Conservation (phyloP, 2,329 filamentous ascomycete species). For the Sporothrix phasma region DNA sequence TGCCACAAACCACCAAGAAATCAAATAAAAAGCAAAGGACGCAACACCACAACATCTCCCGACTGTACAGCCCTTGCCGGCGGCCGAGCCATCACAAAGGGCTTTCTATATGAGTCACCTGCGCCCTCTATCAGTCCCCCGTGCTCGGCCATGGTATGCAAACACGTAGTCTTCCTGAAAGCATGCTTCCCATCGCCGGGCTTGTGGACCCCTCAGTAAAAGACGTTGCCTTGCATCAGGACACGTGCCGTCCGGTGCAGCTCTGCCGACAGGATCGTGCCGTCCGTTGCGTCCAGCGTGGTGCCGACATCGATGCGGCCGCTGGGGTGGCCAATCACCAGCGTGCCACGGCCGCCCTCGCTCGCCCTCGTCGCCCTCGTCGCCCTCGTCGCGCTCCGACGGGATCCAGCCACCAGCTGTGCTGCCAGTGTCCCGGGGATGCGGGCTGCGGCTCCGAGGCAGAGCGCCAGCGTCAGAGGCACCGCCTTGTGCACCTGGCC, state of each 20-base stretch:
- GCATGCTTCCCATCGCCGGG: too few species aligned
- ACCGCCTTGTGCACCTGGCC: slow-evolving; percentile 36
- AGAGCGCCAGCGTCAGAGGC: slow-evolving; percentile 33
- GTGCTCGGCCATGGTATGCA: too few species aligned
- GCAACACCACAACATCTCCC: too few species aligned
- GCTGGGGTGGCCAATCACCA: slow-evolving; percentile 36
- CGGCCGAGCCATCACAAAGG: too few species aligned
- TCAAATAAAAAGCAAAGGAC: too few species aligned
- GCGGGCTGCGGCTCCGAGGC: slow-evolving; percentile 31
- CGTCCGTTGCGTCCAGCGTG: slow-evolving; percentile 26
- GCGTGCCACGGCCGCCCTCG: not conserved
- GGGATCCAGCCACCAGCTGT: slow-evolving; percentile 21
- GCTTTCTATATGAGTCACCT: too few species aligned
- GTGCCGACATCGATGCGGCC: slow-evolving; percentile 38
- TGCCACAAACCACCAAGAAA: too few species aligned
- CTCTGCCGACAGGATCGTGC: slow-evolving; percentile 34
- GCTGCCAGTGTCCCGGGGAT: slow-evolving; percentile 34
- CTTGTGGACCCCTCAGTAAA: slow-evolving; percentile 26
- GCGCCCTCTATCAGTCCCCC: too few species aligned
- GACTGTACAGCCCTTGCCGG: too few species aligned
- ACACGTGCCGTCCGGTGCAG: slow-evolving; percentile 38
- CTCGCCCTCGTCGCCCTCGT: not conserved
- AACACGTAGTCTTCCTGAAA: too few species aligned
- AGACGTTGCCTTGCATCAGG: slow-evolving; percentile 41
- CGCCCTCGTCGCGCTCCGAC: not conserved